Percentiles rank a stretch among this genome's conserved stretches.
These are phyloP conservation scores for Camellia japonica DNA, from an alignment of 148 eudicot species.

Conservation along the genomic window DNA sequence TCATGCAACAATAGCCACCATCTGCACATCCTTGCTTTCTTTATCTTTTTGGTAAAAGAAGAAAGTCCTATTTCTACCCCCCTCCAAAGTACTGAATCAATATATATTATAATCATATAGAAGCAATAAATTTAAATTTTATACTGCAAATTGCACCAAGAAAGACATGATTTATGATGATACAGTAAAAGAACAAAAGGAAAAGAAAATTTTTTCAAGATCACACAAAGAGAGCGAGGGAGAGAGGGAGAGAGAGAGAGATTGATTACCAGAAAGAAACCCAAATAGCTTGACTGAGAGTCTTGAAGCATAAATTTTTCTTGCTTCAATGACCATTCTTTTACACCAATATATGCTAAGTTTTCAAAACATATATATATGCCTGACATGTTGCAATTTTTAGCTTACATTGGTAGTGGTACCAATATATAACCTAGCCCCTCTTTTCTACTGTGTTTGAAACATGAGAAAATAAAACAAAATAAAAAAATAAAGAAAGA, in stretches of 20 bases:
- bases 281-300: too few relatives aligned
- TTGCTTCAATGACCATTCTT: neutral
- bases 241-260: neutral
- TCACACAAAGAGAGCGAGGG: neutral
- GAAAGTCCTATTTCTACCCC: too few relatives aligned
- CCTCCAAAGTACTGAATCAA: too few relatives aligned
- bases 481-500: too few relatives aligned
- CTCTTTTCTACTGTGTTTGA: neutral
- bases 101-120: too few relatives aligned
- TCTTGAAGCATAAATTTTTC: neutral
- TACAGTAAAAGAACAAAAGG: neutral
- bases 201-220: neutral
- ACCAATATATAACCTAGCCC: neutral
- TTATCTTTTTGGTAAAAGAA: too few relatives aligned
- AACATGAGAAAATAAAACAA: too few relatives aligned
- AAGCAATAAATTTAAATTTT: neutral
- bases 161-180: neutral
- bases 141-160: neutral
- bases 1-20: too few relatives aligned
- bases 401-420: neutral
- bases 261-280: neutral
- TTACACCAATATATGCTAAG: neutral
- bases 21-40: too few relatives aligned
- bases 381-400: neutral
- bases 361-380: neutral